phyloP scores from a whole-genome alignment of 192 early-diverging fungal species.

The Backusella liffmaniae region DNA sequence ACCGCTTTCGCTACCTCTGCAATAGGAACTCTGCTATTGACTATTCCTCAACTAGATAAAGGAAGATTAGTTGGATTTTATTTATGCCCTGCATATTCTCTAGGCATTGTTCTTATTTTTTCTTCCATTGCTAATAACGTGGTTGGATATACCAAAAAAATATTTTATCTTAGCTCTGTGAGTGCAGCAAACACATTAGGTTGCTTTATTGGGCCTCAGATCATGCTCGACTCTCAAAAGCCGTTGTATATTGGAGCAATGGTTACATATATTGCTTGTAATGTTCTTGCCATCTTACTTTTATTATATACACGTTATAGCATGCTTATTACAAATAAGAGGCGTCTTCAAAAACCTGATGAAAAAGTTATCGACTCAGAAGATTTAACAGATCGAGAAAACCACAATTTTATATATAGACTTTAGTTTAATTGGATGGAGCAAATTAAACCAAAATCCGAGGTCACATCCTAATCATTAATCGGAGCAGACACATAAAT shows the following conservation, averaged over 20 bases:
- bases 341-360: neutral
- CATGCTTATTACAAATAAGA: constrained; percentile 12
- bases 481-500: too few species aligned
- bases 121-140: constrained; percentile 7
- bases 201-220: constrained; percentile 18
- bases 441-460: neutral
- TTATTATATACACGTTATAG: constrained; percentile 1
- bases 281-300: neutral
- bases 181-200: constrained; percentile 13
- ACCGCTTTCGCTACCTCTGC: too few species aligned
- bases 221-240: constrained; percentile 16
- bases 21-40: too few species aligned
- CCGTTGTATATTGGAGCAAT: constrained; percentile 24
- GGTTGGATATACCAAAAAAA: constrained; percentile 19
- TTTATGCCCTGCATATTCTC: neutral
- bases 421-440: neutral
- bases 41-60: too few species aligned
- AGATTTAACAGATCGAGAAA: neutral
- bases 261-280: constrained; percentile 13
- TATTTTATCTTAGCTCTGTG: constrained; percentile 4
- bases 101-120: neutral
- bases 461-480: too few species aligned
- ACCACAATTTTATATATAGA: neutral
- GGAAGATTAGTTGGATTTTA: constrained; percentile 23
- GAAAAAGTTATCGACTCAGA: neutral